Percentiles rank a stretch among this genome's conserved stretches.
Conservation (phyloP, 441 rosid genomes). For the Corymbia citriodora region DNA sequence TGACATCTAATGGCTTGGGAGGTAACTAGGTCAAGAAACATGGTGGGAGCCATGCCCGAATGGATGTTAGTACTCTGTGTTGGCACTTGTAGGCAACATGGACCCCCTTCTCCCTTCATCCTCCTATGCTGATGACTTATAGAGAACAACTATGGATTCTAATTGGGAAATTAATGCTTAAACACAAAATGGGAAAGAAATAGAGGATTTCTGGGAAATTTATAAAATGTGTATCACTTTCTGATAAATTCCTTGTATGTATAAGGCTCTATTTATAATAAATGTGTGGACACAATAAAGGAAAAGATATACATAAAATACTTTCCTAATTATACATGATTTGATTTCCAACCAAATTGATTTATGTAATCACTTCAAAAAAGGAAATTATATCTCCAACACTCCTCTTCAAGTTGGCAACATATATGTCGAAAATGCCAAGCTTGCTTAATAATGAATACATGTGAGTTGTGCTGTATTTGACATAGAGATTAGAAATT, state of each 20-base stretch:
- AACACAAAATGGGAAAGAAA: background rate
- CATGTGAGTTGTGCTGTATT: background rate
- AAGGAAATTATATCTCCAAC: background rate
- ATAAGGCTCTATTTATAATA: background rate
- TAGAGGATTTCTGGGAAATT: background rate
- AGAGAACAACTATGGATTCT: background rate
- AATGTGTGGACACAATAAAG: background rate
- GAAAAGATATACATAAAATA: too few relatives aligned
- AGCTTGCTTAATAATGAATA: background rate
- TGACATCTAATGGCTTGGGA: background rate
- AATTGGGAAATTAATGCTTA: background rate
- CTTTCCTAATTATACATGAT: background rate
- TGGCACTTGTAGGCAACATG: background rate
- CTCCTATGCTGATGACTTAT: background rate
- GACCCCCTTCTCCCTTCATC: background rate
- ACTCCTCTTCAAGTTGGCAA: background rate
- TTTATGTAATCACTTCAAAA: background rate
- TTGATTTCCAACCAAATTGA: too few relatives aligned
- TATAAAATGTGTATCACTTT: background rate
- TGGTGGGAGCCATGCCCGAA: background rate
- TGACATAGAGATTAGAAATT: background rate
- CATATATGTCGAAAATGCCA: background rate
- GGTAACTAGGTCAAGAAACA: background rate
- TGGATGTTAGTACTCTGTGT: background rate
- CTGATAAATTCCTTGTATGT: background rate